Conservation (phyloP, 176 grass and related monocot genomes). For the Calamus simplicifolius region DNA sequence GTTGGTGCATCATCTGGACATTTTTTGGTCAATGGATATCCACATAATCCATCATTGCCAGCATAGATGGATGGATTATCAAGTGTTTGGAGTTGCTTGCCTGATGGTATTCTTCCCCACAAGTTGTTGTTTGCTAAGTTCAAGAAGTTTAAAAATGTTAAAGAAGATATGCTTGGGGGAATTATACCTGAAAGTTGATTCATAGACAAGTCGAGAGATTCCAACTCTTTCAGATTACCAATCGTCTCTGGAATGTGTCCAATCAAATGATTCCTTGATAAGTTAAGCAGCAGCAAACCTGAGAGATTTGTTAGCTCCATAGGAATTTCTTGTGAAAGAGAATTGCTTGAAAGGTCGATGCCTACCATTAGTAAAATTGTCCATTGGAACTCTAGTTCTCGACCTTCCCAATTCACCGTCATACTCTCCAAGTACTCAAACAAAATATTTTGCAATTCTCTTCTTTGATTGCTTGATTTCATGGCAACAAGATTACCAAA, state of each 20-base stretch:
- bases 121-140: slow-evolving; percentile 1
- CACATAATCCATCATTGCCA: slow-evolving; percentile 55
- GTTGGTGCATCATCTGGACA: slow-evolving; percentile 17
- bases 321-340: slow-evolving; percentile 26
- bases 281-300: too few species aligned
- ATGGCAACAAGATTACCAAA: slow-evolving; percentile 49
- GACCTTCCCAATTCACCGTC: slow-evolving; percentile 47
- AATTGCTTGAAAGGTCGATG: slow-evolving; percentile 53
- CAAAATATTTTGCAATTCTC: slow-evolving; percentile 13
- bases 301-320: neutral
- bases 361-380: slow-evolving; percentile 38
- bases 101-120: slow-evolving; percentile 38
- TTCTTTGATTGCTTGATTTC: slow-evolving; percentile 17
- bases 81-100: slow-evolving; percentile 53
- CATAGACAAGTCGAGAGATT: too few species aligned
- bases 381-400: slow-evolving; percentile 23
- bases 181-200: too few species aligned
- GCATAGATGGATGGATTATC: slow-evolving; percentile 28
- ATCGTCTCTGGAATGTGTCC: too few species aligned
- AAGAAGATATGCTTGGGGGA: too few species aligned
- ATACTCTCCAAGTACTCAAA: slow-evolving; percentile 52
- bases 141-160: neutral
- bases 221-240: too few species aligned
- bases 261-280: too few species aligned
- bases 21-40: slow-evolving; percentile 24